Evolutionary conservation across 2,329 filamentous ascomycete genomes (phyloP), one percentile per base, ranked within the genome.

Genomic region (Zarea fungicola): DNA sequence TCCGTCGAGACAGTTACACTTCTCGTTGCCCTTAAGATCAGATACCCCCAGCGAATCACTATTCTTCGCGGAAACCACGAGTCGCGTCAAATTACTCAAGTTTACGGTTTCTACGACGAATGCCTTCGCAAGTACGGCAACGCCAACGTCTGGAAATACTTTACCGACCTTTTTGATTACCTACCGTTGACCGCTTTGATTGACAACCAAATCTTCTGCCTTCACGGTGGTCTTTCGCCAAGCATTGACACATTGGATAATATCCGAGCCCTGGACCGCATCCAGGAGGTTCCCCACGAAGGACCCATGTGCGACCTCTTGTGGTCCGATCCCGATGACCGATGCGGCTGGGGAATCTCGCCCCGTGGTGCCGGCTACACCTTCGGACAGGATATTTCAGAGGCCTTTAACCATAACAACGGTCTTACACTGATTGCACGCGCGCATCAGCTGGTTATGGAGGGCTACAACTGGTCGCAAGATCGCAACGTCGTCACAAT

Each of bases 121-220:
- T 99, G 93, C 70, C 90, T 87, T 18, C 85, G 93, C 58, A 99
- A 99, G 71, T 99, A 99, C 69, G 93, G 93, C 65, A 97, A 96
- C 64, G 90, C 93, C 55, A 96, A 93, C 61, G 93, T 99, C 19
- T 99, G 93, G 93, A 93, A 99, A 69, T 93, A 97, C 68, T 99
- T 99, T 65, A 99, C 93, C 56, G 93, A 99, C 72, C 97, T 99
- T 91, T 99, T 99, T 70, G 93, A 99, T 71, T 99, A 95, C 68
- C 77, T 99, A 55, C 97, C 92, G 7, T 75, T 99, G 50, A 95
- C 89, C 60, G 95, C 97, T 53, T 92, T 99, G 55, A 99, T 99
- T 65, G 95, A 97, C 66, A 87, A 99, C 68, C 89, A 97, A 67
- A 99, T 99, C 57, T 99, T 99, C 73, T 99, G 93, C 72, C 85